Percentiles rank a stretch among this genome's conserved stretches.
These are phyloP conservation scores for Hyphodiscus sp. DNA, from an alignment of 2,329 filamentous ascomycete genomes.

Conservation along the genomic window DNA sequence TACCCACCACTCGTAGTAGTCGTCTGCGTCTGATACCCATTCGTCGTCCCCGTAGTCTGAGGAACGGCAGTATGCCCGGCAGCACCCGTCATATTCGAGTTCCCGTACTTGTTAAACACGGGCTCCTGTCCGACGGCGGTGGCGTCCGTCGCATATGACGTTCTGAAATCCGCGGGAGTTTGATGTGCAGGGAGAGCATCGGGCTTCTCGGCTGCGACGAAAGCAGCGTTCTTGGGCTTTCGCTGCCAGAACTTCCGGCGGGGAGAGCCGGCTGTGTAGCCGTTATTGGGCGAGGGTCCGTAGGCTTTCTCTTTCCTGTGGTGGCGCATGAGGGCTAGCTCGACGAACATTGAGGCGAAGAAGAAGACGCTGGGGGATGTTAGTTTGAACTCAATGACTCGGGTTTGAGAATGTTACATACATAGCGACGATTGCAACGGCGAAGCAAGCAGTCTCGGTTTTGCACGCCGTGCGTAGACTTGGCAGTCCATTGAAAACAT, in stretches of 20 bases:
- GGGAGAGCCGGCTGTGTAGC: constrained; percentile 58
- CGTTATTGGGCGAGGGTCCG: constrained; percentile 58
- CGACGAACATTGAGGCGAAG: constrained; percentile 62
- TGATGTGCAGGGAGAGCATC: constrained; percentile 35
- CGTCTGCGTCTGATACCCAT: constrained; percentile 6
- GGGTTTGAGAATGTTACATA: constrained; percentile 38
- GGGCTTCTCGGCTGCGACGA: constrained; percentile 23
- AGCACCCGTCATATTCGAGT: not conserved
- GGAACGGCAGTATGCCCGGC: not conserved
- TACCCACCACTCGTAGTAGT: constrained; percentile 11
- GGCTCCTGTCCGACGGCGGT: constrained; percentile 17
- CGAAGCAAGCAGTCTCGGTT: constrained; percentile 70
- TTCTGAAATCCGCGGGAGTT: constrained; percentile 32
- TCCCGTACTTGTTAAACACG: constrained; percentile 9
- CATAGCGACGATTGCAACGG: constrained; percentile 72
- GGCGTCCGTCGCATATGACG: constrained; percentile 22
- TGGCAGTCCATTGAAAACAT: constrained; percentile 34
- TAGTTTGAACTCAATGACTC: not conserved
- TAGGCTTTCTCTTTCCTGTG: constrained; percentile 70
- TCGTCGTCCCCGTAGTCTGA: not conserved
- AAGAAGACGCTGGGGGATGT: constrained; percentile 57
- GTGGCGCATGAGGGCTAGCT: constrained; percentile 61
- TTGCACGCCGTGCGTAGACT: constrained; percentile 58
- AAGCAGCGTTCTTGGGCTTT: constrained; percentile 14
- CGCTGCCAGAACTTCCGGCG: constrained; percentile 31